phyloP scores from a whole-genome alignment of 1,284 basidiomycete genomes.

The Flammula alnicola region DNA sequence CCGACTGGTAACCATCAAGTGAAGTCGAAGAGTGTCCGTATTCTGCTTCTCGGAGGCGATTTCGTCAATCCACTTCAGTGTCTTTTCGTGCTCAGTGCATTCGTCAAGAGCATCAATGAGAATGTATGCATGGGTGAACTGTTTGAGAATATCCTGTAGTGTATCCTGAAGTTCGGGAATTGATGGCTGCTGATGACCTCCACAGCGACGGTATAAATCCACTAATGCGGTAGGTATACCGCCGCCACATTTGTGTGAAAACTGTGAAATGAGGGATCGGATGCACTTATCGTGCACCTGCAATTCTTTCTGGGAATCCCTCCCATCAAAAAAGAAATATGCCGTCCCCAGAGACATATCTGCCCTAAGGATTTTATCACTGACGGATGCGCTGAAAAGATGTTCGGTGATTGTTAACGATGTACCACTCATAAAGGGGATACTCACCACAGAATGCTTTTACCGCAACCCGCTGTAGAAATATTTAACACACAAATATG shows the following conservation, averaged over 20 bases:
- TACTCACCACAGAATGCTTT: not conserved
- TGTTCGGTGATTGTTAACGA: not conserved
- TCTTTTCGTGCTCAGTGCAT: not conserved
- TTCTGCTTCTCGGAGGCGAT: not conserved
- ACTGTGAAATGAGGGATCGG: constrained; percentile 9
- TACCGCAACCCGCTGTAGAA: not conserved
- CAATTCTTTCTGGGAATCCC: constrained; percentile 6
- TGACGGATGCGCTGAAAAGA: not conserved
- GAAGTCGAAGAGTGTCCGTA: too few species aligned
- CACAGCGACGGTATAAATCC: not conserved
- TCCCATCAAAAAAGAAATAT: constrained; percentile 11
- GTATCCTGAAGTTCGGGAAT: not conserved
- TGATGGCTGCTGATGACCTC: not conserved
- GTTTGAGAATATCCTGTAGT: not conserved
- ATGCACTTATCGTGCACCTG: constrained; percentile 11
- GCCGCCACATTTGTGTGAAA: not conserved
- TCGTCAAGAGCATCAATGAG: constrained; percentile 14
- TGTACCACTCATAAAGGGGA: too few species aligned
- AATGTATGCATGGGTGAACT: not conserved
- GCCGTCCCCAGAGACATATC: not conserved
- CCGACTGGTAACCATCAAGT: not conserved
- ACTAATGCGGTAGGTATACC: not conserved
- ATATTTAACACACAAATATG: not conserved
- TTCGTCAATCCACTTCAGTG: not conserved
- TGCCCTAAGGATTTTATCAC: not conserved